A percentile compares a stretch with the other conserved stretches of the same genome.
Evolutionary conservation across 2,329 filamentous ascomycete genomes (phyloP).

Genomic region (Laburnicola sp.): DNA sequence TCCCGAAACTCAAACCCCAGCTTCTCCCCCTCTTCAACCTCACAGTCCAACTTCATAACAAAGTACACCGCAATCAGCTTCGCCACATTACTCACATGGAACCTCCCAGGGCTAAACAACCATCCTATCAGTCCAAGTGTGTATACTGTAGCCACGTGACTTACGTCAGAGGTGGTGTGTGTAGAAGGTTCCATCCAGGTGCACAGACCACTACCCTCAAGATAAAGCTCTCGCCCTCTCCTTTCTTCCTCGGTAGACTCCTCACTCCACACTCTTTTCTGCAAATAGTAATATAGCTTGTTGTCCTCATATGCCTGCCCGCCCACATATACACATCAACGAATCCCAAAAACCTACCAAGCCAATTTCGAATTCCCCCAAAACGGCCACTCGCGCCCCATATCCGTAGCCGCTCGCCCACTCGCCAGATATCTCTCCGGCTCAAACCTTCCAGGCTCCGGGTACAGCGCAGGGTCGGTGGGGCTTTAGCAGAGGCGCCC

Average conservation of each 20-base stretch:
- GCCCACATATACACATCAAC: background rate
- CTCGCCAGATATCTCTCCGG: background rate
- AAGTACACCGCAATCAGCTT: slow-evolving; percentile 12
- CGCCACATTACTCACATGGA: slow-evolving; percentile 9
- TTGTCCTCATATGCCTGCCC: too few species aligned
- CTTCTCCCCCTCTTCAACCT: background rate
- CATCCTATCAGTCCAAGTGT: background rate
- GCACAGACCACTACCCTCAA: too few species aligned
- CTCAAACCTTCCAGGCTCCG: background rate
- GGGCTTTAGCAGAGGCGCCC: too few species aligned
- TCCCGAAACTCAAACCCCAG: slow-evolving; percentile 8
- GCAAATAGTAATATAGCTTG: too few species aligned
- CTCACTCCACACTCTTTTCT: too few species aligned
- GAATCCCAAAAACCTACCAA: background rate
- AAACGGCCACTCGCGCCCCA: slow-evolving; percentile 7
- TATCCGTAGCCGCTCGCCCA: background rate
- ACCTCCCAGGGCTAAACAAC: slow-evolving; percentile 2
- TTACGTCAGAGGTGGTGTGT: too few species aligned
- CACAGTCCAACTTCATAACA: slow-evolving; percentile 7
- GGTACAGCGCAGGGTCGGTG: background rate
- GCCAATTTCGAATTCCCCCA: slow-evolving; percentile 8
- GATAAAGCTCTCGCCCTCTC: too few species aligned
- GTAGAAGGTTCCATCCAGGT: too few species aligned
- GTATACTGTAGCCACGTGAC: too few species aligned
- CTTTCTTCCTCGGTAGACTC: too few species aligned